phyloP scores from a whole-genome alignment of 2,329 filamentous ascomycete species.

The Beauveria scarabaeidicola region DNA sequence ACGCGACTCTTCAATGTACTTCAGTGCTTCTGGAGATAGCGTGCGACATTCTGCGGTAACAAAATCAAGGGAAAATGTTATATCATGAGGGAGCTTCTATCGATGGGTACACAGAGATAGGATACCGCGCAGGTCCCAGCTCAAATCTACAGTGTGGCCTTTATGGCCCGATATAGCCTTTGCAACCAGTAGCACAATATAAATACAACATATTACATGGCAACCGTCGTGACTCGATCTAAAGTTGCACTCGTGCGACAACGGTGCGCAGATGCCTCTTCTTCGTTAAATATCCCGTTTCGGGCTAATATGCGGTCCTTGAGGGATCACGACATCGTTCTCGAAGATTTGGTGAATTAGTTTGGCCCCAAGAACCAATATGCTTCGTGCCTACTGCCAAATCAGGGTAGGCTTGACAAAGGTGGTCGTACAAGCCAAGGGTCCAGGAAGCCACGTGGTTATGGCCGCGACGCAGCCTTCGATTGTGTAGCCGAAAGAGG shows the following conservation, averaged over 20 bases:
- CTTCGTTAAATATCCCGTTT: neutral
- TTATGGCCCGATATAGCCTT: too few species aligned
- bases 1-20: too few species aligned
- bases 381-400: conserved; percentile 1
- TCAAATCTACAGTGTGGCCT: neutral
- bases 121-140: neutral
- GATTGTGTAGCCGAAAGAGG: conserved; percentile 1
- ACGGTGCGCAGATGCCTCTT: neutral
- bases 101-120: too few species aligned
- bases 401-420: neutral
- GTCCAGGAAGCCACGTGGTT: neutral
- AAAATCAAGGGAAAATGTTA: too few species aligned
- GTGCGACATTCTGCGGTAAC: too few species aligned
- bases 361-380: neutral
- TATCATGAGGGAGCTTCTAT: too few species aligned
- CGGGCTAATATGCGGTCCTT: too few species aligned
- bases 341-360: neutral
- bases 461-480: neutral
- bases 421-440: neutral
- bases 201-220: neutral
- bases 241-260: neutral
- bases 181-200: neutral
- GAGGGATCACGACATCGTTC: neutral
- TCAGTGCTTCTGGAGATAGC: too few species aligned
- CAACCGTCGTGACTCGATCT: neutral